These are phyloP conservation scores for Boletales sp. DNA, from an alignment of 768 basidiomycete species.

Conservation along the genomic window DNA sequence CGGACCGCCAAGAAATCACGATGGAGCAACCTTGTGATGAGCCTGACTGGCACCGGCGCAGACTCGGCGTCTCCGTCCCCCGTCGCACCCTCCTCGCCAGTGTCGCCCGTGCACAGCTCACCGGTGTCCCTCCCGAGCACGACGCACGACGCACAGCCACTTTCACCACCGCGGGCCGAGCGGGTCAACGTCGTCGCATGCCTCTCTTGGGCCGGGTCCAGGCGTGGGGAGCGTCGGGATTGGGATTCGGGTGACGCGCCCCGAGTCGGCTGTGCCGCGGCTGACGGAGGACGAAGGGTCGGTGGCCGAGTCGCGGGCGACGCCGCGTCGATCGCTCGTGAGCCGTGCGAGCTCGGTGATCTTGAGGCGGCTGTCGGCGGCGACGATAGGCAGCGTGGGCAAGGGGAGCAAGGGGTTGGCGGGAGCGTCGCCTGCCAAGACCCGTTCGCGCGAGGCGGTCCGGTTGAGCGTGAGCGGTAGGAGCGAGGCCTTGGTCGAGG, in stretches of 20 bases:
- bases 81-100: constrained; percentile 4
- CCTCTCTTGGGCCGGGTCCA: no score
- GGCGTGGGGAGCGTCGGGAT: neutral
- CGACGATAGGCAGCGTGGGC: constrained; percentile 4
- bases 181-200: neutral
- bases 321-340: constrained; percentile 16
- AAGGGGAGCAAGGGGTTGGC: neutral
- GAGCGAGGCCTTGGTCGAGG: neutral
- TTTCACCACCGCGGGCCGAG: constrained; percentile 5
- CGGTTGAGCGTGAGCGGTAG: neutral
- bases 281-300: constrained; percentile 8
- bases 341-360: constrained; percentile 28
- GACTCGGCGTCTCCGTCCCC: neutral
- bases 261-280: constrained; percentile 23
- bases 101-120: constrained; percentile 2
- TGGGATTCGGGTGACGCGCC: constrained; percentile 1
- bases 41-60: constrained; percentile 9
- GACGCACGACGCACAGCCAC: neutral
- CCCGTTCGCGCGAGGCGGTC: neutral
- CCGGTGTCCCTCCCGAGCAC: constrained; percentile 14
- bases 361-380: constrained; percentile 20
- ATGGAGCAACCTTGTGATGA: constrained; percentile 28
- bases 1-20: constrained; percentile 3
- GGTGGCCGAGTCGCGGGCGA: neutral
- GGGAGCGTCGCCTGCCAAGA: neutral